phyloP scores from a whole-genome alignment of 441 rosid genomes.

The Euphorbia celastroides region DNA sequence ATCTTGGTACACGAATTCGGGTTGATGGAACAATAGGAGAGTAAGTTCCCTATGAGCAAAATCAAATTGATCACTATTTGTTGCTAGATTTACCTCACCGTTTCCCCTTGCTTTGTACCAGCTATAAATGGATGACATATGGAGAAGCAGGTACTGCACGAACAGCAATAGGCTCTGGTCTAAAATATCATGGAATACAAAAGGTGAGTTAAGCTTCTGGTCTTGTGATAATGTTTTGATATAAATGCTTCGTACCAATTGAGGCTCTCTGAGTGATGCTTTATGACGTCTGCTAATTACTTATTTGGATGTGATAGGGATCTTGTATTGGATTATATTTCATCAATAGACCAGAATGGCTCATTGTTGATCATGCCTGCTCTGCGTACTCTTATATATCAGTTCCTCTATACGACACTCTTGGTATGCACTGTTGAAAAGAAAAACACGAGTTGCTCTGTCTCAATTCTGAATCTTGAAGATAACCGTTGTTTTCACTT shows the following conservation, averaged over 20 bases:
- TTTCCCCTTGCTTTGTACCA: no score
- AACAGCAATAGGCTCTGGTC: slow-evolving; percentile 78
- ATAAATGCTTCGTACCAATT: no score
- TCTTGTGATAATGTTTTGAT: no score
- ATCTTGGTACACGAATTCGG: slow-evolving; percentile 73
- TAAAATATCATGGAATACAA: slow-evolving; percentile 58
- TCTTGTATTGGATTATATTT: slow-evolving; percentile 75
- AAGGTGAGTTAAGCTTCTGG: slow-evolving; percentile 35
- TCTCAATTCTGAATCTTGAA: slow-evolving; percentile 14
- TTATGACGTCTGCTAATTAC: not conserved
- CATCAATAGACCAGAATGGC: slow-evolving; percentile 93
- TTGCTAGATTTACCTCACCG: no score
- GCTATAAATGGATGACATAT: slow-evolving; percentile 97
- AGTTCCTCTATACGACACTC: slow-evolving; percentile 97
- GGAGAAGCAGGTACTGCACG: slow-evolving; percentile 90
- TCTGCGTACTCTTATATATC: slow-evolving; percentile 81
- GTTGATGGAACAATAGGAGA: slow-evolving; percentile 90
- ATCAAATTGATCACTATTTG: not conserved
- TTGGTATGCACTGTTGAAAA: no score
- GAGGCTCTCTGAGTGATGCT: not conserved
- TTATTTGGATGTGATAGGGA: slow-evolving; percentile 46
- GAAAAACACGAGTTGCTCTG: no score
- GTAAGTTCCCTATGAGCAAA: slow-evolving; percentile 41
- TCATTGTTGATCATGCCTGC: slow-evolving; percentile 89
- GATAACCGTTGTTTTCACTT: no score